Base-by-base conservation (phyloP, 2,329 filamentous ascomycete genomes). In the Pestalotiopsis fici region DNA sequence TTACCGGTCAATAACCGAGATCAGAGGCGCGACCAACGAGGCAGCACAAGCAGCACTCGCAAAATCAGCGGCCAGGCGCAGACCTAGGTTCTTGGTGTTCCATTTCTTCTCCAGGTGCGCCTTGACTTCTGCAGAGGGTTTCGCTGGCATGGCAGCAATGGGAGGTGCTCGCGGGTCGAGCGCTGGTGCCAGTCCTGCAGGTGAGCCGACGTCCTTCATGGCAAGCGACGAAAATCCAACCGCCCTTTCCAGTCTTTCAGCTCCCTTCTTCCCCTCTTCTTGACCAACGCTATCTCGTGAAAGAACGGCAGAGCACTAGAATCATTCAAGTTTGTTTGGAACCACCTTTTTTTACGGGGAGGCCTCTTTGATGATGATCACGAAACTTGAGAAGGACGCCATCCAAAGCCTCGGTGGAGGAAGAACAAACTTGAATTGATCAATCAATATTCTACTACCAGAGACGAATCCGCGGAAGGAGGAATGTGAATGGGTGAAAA, bases 1-100 rank as follows among this genome's bases (percentile, higher is more conserved):
- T 68, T 82, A 95, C 92, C 91, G 89, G 79, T 97, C 94, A 79
- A 98, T 96, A 71, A 96, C 91, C 47, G 92, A 92, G 70, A 97
- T 95, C 50, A 97, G 77, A 1, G 95, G 94, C 65, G 94, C 93
- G 60, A 97, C 91, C 69, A 96, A 82, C 6, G 86, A 87, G 2
- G 91, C 93, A 12, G 94, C 93, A 59, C 88, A 86, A 2, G 87
- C 86, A 1, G 93, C 94, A 74, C 91, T 90, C 57, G 87, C 78
- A 25, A 87, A 79, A 81, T 97, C 94, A 18, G 89, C 87, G 56
- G 85, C 88, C 13, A 97, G 76, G 64, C 94, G 87, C 71, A 86
- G 78, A 15, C 86, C 87, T 66, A 97, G 79, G 72, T 93, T 91
- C 71, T 88, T 87, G 27, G 93, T 95, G 78, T 97, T 97, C 92